Evolutionary conservation across 306 rosid species (phyloP).

Genomic region (Hippophae gyantsensis): DNA sequence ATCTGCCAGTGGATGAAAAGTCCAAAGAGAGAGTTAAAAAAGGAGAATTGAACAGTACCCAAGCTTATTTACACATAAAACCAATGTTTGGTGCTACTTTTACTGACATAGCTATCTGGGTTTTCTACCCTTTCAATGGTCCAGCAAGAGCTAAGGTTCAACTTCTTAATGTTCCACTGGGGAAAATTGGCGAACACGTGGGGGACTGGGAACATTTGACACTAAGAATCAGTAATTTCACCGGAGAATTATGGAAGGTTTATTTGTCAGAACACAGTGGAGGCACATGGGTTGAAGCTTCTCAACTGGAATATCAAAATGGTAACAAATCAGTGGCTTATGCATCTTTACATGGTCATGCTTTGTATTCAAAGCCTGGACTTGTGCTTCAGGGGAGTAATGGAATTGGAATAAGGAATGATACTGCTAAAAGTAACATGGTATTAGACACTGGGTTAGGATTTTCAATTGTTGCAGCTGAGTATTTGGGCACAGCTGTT

Average conservation of each 20-base stretch:
- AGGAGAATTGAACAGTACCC: slow-evolving; percentile 38
- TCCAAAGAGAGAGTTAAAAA: slow-evolving; percentile 34
- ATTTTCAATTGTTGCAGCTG: slow-evolving; percentile 34
- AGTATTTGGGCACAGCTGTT: slow-evolving; percentile 31
- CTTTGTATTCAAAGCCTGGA: slow-evolving; percentile 47
- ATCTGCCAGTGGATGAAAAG: slow-evolving; percentile 38
- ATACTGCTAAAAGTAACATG: slow-evolving; percentile 37
- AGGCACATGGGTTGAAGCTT: slow-evolving; percentile 57
- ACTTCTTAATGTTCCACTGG: slow-evolving; percentile 30
- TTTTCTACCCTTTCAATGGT: slow-evolving; percentile 76
- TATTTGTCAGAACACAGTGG: slow-evolving; percentile 63
- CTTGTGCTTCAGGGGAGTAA: slow-evolving; percentile 50
- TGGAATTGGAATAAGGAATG: slow-evolving; percentile 53
- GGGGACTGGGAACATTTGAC: slow-evolving; percentile 89
- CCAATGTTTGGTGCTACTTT: slow-evolving; percentile 65
- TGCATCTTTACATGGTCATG: slow-evolving; percentile 61
- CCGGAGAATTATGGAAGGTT: slow-evolving; percentile 39
- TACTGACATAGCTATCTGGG: slow-evolving; percentile 61
- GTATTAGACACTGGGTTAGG: slow-evolving; percentile 35
- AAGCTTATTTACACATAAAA: slow-evolving; percentile 48
- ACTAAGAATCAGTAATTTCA: slow-evolving; percentile 60
- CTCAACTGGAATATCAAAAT: slow-evolving; percentile 38
- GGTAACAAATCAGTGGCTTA: slow-evolving; percentile 42
- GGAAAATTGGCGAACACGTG: slow-evolving; percentile 54
- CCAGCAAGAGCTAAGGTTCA: slow-evolving; percentile 49